phyloP scores from a whole-genome alignment of 2,329 filamentous ascomycete species.

The Talaromyces sp. region DNA sequence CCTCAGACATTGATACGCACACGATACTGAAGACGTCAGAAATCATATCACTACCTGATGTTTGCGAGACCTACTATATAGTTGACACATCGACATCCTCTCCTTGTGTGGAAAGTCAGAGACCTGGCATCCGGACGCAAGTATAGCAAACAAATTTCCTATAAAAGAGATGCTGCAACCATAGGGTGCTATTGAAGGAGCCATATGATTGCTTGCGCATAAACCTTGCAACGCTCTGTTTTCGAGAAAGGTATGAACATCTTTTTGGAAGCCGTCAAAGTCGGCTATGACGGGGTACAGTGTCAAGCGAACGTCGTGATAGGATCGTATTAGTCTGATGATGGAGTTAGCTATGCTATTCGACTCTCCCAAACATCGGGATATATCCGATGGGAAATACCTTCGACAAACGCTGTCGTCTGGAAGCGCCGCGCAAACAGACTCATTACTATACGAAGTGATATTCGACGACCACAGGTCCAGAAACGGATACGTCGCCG shows the following conservation, averaged over 20 bases:
- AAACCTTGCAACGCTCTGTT: constrained; percentile 39
- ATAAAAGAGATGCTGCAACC: constrained; percentile 58
- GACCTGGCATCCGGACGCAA: constrained; percentile 61
- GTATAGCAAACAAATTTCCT: constrained; percentile 58
- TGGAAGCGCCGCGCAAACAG: constrained; percentile 58
- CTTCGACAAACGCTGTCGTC: constrained; percentile 55
- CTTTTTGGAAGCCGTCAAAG: constrained; percentile 52
- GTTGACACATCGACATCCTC: constrained; percentile 60
- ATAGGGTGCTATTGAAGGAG: constrained; percentile 46
- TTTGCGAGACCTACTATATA: constrained; percentile 50
- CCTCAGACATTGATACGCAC: constrained; percentile 63
- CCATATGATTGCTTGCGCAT: constrained; percentile 41
- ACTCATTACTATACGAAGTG: constrained; percentile 54
- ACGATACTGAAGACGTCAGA: constrained; percentile 52
- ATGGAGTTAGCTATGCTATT: neutral
- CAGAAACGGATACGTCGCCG: constrained; percentile 62
- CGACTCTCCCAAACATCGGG: too few species aligned
- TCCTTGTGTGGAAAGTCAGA: constrained; percentile 57
- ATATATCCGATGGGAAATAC: constrained; percentile 12
- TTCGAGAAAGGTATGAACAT: constrained; percentile 52
- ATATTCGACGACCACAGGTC: constrained; percentile 63
- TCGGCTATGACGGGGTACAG: constrained; percentile 61
- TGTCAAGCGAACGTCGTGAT: constrained; percentile 56
- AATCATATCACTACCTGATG: neutral
- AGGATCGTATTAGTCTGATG: constrained; percentile 53